Evolutionary conservation across 768 basidiomycete genomes (phyloP).

Genomic region (Leucocoprinus birnbaumii): DNA sequence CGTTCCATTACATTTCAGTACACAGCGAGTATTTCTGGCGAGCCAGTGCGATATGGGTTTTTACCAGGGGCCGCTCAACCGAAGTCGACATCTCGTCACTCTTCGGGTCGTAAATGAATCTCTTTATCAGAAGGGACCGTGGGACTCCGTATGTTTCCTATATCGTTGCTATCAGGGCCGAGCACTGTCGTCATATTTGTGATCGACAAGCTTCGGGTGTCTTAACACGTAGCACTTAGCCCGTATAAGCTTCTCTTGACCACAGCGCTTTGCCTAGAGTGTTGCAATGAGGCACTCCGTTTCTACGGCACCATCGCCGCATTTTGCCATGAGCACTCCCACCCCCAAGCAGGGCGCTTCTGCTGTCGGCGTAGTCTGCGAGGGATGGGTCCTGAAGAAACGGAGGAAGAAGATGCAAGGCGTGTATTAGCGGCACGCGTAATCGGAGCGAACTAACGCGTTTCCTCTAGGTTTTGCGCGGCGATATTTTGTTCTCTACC

Average conservation of each 20-base stretch:
- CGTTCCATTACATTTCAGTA: not conserved
- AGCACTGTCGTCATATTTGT: not conserved
- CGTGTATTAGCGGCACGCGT: constrained; percentile 20
- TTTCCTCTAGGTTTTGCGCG: constrained; percentile 69
- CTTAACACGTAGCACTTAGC: not conserved
- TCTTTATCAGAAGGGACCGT: not conserved
- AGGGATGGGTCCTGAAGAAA: constrained; percentile 88
- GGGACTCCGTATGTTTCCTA: not conserved
- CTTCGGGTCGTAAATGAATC: too few species aligned
- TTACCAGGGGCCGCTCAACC: constrained; percentile 4
- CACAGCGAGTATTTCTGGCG: not conserved
- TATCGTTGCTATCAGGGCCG: not conserved
- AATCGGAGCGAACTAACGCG: not conserved
- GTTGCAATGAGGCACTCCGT: not conserved
- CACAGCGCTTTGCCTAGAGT: not conserved
- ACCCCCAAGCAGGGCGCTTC: not conserved
- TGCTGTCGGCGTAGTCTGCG: constrained; percentile 32
- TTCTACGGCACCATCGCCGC: not conserved
- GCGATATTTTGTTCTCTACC: constrained; percentile 71
- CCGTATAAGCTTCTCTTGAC: too few species aligned
- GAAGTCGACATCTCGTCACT: constrained; percentile 2
- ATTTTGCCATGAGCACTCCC: not conserved
- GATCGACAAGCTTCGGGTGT: not conserved
- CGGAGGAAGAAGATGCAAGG: constrained; percentile 88
- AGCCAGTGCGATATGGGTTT: not conserved